Base-by-base conservation (phyloP, 2,329 filamentous ascomycete genomes). In the Botryotinia convoluta region DNA sequence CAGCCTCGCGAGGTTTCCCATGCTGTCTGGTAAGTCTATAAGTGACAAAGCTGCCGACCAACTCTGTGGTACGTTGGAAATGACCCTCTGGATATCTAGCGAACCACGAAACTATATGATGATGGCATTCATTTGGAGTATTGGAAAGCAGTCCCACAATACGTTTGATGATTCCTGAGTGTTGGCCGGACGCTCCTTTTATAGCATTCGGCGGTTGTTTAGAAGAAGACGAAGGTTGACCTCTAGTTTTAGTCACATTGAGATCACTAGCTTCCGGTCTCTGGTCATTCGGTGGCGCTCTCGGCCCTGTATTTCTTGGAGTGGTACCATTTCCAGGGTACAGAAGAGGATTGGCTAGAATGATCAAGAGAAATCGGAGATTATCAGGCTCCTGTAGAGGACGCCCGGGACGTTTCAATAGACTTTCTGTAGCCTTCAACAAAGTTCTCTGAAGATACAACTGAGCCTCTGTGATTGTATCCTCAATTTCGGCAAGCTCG, bases 121-220 rank as follows among this genome's bases (percentile, higher is more conserved):
- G 90, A 78, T 97, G 94, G 77, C 92, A 95, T 73, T 91, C 88
- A 73, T 89, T 88, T 0, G 93, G 87, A 20, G 93, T 85, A 80
- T 97, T 93, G 1, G 93, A 92, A 37, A 97, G 80, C 16, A 97
- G 84, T 0, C 95, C 95, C 39, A 97, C 82, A 57, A 97, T 90
- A 54, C 95, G 89, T 81, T 97, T 97, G 78, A 97, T 89, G 71
- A 97, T 92, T 7, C 92, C 92, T 3, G 93, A 94, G 82, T 97
- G 92, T 74, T 93, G 89, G 2, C 91, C 91, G 18, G 85, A 79
- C 12, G 83, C 78, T 37, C 79, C 77, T 72, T 76, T 78, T 20
- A 48, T 71, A 7, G 65, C 62, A 54, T 77, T 77, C 3, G 72
- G 62, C 16, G 65, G 59, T 35, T 39, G 72, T 39, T 60, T 65